Base-by-base conservation (phyloP, 805 yeast species). In the Candida odintsovae region DNA sequence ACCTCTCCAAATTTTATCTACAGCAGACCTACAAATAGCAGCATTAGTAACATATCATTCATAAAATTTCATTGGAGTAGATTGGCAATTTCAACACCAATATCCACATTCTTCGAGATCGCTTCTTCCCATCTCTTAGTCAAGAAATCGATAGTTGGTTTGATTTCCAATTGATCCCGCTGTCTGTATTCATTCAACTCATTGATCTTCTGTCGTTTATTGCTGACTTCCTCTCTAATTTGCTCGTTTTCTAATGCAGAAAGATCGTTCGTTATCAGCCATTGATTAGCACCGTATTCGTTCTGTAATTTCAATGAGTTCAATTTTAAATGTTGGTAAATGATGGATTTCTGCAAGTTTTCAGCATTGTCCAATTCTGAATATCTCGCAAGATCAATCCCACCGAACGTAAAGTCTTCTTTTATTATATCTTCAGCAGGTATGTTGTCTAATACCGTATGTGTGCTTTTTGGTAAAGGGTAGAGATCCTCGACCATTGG, bases 121-220 rank as follows among this genome's bases (percentile, higher is more conserved):
- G 55, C 41, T n/a, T 75, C 76, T 39, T 63, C 65, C 84, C 86
- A 79, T 53, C 76, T 64, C 10, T 68, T 65, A n/a, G 65, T 59
- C 45, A 78, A 62, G 47, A 73, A 74, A 28, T 69, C 71, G 45
- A 72, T 58, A 22, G 70, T 67, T 0, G 80, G 77, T 50, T 67
- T 65, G 44, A 66, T 71, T 16, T 72, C 69, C 5, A 54, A 26
- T 59, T 80, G 82, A 41, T 70, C 56, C 28, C 58, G 59, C 50
- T 73, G 69, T 21, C 88, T 61, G 21, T 63, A 63, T 12, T 43
- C 50, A 40, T 73, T 69, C 15, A 78, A 46, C 6, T 72, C 76
- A 6, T 74, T 75, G 9, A 77, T 63, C 40, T 61, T 64, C 42
- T 60, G 62, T 39, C 75, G 57, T 53, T 80, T 78, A 41, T 61